Percentiles rank a stretch among this genome's conserved stretches.
Evolutionary conservation across 306 rosid genomes (phyloP).

Genomic region (Cucumis melo): DNA sequence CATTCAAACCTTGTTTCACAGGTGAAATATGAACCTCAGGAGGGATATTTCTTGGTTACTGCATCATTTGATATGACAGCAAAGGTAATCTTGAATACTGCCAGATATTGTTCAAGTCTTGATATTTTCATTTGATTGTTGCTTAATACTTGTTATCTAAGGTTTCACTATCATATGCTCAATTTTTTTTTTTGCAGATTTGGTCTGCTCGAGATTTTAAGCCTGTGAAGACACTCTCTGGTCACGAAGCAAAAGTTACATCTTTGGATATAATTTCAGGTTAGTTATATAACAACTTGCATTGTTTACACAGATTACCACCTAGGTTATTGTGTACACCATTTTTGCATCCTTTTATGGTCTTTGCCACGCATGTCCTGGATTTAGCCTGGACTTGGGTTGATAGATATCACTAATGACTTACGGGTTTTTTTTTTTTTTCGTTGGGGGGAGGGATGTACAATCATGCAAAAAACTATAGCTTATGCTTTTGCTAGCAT

Average conservation of each 20-base stretch:
- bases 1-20: slow-evolving; percentile 85
- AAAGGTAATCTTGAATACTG: slow-evolving; percentile 37
- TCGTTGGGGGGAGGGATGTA: too few relatives aligned
- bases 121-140: not conserved
- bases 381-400: not conserved
- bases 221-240: slow-evolving; percentile 80
- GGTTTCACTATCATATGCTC: not conserved
- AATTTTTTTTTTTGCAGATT: slow-evolving; percentile 28
- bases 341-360: not conserved
- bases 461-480: not conserved
- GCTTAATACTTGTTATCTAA: not conserved
- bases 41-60: slow-evolving; percentile 89
- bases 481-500: not conserved
- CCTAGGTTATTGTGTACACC: not conserved
- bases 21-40: slow-evolving; percentile 89
- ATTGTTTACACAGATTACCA: not conserved
- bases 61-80: slow-evolving; percentile 92
- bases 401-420: not conserved
- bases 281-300: slow-evolving; percentile 9
- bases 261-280: slow-evolving; percentile 72
- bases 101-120: not conserved
- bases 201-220: slow-evolving; percentile 96
- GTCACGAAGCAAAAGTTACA: slow-evolving; percentile 86
- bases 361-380: not conserved
- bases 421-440: too few relatives aligned